These are phyloP conservation scores for Thecamonas trahens DNA, from an alignment of 78 protist genomes.

Conservation along the genomic window DNA sequence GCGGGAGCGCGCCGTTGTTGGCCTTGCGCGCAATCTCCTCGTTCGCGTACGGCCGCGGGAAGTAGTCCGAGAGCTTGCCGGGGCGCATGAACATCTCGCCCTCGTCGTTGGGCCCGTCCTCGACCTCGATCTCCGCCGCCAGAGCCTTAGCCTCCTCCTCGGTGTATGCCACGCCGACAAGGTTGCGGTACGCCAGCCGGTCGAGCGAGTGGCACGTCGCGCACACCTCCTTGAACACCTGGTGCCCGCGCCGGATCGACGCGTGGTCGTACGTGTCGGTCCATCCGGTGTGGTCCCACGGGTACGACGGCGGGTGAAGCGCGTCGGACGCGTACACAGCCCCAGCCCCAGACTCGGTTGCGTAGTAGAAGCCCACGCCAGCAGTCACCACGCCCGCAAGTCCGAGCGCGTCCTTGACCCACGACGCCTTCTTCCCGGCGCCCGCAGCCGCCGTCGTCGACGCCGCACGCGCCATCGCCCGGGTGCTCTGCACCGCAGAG, in stretches of 20 bases:
- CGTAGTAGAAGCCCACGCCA: no score
- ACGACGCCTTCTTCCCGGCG: no score
- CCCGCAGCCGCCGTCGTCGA: no score
- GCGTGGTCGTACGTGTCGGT: conserved; percentile 32
- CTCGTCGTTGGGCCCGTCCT: conserved; percentile 48
- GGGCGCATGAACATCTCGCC: conserved; percentile 79
- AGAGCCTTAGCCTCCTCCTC: conserved; percentile 63
- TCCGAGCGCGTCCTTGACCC: no score
- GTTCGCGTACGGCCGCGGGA: conserved; percentile 78
- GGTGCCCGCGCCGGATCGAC: conserved; percentile 75
- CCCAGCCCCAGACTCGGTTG: no score
- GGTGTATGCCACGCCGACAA: conserved; percentile 57
- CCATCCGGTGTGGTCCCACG: conserved; percentile 42
- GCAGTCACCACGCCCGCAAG: no score
- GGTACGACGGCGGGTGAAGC: conserved; percentile 42
- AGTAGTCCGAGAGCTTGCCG: conserved; percentile 76
- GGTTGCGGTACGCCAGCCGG: conserved; percentile 66
- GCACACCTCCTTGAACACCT: conserved; percentile 82
- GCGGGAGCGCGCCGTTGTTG: conserved; percentile 85
- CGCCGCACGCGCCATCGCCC: no score
- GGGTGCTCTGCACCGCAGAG: no score
- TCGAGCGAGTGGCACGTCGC: conserved; percentile 73
- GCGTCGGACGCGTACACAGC: not conserved
- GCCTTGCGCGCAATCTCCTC: conserved; percentile 69
- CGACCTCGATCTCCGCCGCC: conserved; percentile 32